phyloP scores from a whole-genome alignment of 2,329 filamentous ascomycete genomes.

The Epichloe uncinata region DNA sequence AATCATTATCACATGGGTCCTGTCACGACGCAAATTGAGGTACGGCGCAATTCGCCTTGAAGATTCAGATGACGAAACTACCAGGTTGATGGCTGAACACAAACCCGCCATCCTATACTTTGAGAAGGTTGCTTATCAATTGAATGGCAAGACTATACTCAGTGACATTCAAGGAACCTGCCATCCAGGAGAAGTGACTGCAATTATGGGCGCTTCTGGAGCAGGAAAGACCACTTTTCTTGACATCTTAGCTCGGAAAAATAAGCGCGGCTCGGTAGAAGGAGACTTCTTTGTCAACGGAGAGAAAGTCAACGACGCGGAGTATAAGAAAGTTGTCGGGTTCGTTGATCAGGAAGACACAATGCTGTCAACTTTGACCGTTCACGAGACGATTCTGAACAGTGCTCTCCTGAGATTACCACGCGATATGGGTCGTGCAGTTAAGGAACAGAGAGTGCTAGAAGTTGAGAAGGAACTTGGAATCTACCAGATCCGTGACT shows the following conservation, averaged over 20 bases:
- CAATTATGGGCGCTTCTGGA: slow-evolving; percentile 96
- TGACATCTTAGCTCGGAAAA: slow-evolving; percentile 91
- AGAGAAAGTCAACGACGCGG: slow-evolving; percentile 68
- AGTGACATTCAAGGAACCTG: slow-evolving; percentile 69
- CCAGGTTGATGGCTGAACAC: slow-evolving; percentile 80
- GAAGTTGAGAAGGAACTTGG: slow-evolving; percentile 95
- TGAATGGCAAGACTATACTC: slow-evolving; percentile 83
- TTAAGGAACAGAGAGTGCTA: slow-evolving; percentile 83
- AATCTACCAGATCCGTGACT: slow-evolving; percentile 87
- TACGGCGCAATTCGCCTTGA: slow-evolving; percentile 71
- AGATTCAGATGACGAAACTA: slow-evolving; percentile 77
- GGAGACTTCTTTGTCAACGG: slow-evolving; percentile 91
- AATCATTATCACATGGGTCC: slow-evolving; percentile 74
- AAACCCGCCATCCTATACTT: slow-evolving; percentile 84
- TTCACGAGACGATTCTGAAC: slow-evolving; percentile 94
- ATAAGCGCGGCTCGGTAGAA: slow-evolving; percentile 68
- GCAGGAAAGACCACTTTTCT: slow-evolving; percentile 96
- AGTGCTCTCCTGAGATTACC: slow-evolving; percentile 88
- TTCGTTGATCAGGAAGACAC: slow-evolving; percentile 98
- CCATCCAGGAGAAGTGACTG: slow-evolving; percentile 89
- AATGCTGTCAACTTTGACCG: slow-evolving; percentile 87
- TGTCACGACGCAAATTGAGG: slow-evolving; percentile 59
- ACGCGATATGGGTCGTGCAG: slow-evolving; percentile 69
- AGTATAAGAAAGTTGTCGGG: slow-evolving; percentile 85
- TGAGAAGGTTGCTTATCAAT: slow-evolving; percentile 69